A percentile compares a stretch with the other conserved stretches of the same genome.
Evolutionary conservation across 2,329 filamentous ascomycete species (phyloP).

Genomic region (Aureobasidium sp.): DNA sequence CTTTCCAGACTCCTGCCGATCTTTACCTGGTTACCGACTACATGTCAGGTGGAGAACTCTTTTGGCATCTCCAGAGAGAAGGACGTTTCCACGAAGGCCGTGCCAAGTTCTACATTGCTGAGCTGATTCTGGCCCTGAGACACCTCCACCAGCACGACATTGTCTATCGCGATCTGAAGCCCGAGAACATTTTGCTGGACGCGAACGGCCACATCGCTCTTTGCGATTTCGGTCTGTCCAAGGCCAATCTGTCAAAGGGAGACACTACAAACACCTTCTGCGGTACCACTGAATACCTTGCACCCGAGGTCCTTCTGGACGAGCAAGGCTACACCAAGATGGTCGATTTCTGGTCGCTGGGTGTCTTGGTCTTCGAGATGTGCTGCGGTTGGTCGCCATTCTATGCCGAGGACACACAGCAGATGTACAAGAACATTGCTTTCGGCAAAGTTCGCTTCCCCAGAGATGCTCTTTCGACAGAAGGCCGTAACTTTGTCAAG

Average conservation of each 20-base stretch:
- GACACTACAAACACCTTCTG: slow-evolving; percentile 99
- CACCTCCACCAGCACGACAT: slow-evolving; percentile 96
- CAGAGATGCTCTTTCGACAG: slow-evolving; percentile 84
- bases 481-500: slow-evolving; percentile 97
- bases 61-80: slow-evolving; percentile 98
- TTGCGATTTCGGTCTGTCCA: slow-evolving; percentile 95
- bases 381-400: slow-evolving; percentile 99
- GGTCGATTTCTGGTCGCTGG: slow-evolving; percentile 99
- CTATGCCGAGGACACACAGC: slow-evolving; percentile 97
- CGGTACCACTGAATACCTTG: slow-evolving; percentile 94
- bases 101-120: slow-evolving; percentile 98
- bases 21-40: slow-evolving; percentile 98
- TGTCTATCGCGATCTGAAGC: slow-evolving; percentile 94
- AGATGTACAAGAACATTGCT: slow-evolving; percentile 99
- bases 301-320: slow-evolving; percentile 88
- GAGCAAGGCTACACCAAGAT: slow-evolving; percentile 99
- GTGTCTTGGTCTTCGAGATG: slow-evolving; percentile 98
- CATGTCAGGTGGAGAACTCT: slow-evolving; percentile 97
- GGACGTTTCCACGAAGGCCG: slow-evolving; percentile 90
- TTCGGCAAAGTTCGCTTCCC: slow-evolving; percentile 98
- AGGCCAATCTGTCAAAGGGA: slow-evolving; percentile 94
- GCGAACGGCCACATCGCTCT: slow-evolving; percentile 96
- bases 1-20: slow-evolving; percentile 94
- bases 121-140: slow-evolving; percentile 89
- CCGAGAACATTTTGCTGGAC: slow-evolving; percentile 93